Evolutionary conservation across 2,329 filamentous ascomycete species (phyloP).

Genomic region (Botrytis deweyae): DNA sequence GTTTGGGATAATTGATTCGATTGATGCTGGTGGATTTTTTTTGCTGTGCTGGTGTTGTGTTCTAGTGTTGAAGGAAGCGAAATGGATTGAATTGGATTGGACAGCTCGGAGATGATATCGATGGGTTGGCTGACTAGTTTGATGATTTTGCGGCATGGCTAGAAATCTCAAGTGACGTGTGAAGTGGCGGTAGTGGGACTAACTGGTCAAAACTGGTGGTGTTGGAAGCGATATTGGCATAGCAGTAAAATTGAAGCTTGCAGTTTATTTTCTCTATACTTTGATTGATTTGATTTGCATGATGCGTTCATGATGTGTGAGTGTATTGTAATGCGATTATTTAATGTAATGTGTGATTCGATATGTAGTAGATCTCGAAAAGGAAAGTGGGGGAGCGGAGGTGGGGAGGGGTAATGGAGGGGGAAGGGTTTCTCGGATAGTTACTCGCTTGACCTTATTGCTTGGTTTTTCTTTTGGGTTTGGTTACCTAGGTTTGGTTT

Average conservation of each 20-base stretch:
- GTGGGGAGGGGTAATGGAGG: not conserved
- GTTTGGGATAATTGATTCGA: constrained; percentile 10
- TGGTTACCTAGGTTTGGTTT: too few relatives aligned
- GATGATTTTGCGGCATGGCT: not conserved
- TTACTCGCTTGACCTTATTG: not conserved
- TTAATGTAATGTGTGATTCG: too few relatives aligned
- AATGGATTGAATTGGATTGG: not conserved
- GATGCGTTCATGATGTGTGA: not conserved
- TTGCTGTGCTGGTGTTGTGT: not conserved
- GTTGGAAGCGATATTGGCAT: not conserved
- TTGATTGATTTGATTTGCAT: not conserved
- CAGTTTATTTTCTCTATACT: not conserved
- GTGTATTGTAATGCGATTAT: too few relatives aligned
- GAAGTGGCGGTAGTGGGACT: not conserved
- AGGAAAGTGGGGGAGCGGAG: not conserved
- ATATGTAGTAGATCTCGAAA: not conserved
- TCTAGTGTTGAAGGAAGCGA: not conserved
- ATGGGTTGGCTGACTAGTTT: not conserved
- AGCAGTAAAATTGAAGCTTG: constrained; percentile 11
- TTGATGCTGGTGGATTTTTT: constrained; percentile 4
- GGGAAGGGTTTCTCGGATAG: not conserved
- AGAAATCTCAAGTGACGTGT: not conserved
- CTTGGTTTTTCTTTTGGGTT: too few relatives aligned
- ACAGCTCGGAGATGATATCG: not conserved
- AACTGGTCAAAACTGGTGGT: not conserved